Evolutionary conservation across 192 early-diverging fungal genomes (phyloP), one percentile per base, ranked within the genome.

Genomic region (Coemansia umbellata): DNA sequence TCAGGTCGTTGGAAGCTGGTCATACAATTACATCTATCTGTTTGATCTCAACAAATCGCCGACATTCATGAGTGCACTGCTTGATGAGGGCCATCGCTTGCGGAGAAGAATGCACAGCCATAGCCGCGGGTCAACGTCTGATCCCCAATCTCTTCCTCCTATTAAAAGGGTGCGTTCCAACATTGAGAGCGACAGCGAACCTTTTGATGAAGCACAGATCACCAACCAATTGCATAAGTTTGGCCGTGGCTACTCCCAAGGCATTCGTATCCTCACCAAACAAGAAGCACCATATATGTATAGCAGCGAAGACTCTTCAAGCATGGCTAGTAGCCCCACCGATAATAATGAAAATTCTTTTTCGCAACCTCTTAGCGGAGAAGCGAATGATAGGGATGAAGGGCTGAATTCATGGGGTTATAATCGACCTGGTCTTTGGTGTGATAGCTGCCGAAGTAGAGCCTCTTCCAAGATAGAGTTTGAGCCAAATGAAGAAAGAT

Each of bases 1-100:
- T 31, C 61, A 81, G 35, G 50, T 85, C 11, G 37, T 84, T 31
- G 82, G 79, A 6, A 84, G 79, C 30, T 85, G 84, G 84, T 74
- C 74, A 53, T 74, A 74, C 5, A 72, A 78, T 37, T 49, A 57
- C 22, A 62, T 82, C 3, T 84, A 84, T 44, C 33, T 84, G 26
- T 85, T 85, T 66, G 70, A 85, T 41, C 72, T 83, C 15, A 61
- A 65, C 19, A 40, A 45, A 18, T 69, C 61, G 26, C 50, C 33
- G 8, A 43, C 58, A 10, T 71, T 64, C 31, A 53, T 42, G 13
- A 37, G 36, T 26, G 60, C 66, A 13, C 15, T 53, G 6, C 32
- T 31, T 21, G 18, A 31, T 11, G 24, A 5, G 11, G n/a, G 30
- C 3, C 23, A 22, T 14, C 9, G 32, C 22, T 17, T 21, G 3